Conservation (phyloP, 2,329 filamentous ascomycete species). For the Neonectria ditissima region DNA sequence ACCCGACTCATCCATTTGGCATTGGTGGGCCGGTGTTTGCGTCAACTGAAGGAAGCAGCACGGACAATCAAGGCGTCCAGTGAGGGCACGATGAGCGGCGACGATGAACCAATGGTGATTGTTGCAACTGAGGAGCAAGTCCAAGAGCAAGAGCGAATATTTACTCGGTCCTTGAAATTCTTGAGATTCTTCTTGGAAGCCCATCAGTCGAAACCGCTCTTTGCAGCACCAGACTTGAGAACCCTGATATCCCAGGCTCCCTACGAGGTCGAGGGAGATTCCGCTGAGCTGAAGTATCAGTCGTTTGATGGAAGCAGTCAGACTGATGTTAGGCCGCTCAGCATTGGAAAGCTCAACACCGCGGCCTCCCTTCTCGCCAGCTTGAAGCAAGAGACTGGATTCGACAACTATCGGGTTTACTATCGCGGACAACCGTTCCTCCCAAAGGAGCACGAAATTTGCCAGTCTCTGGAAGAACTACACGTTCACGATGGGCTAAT, state of each 20-base stretch:
- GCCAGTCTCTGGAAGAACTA: slow-evolving; percentile 75
- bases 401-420: slow-evolving; percentile 80
- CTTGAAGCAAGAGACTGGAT: slow-evolving; percentile 77
- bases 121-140: slow-evolving; percentile 61
- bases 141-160: slow-evolving; percentile 66
- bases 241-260: slow-evolving; percentile 64
- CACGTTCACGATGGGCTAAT: slow-evolving; percentile 73
- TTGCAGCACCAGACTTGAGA: slow-evolving; percentile 68
- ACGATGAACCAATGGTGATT: slow-evolving; percentile 66
- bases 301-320: slow-evolving; percentile 73
- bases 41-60: slow-evolving; percentile 75
- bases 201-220: slow-evolving; percentile 71
- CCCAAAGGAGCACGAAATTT: slow-evolving; percentile 68
- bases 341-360: slow-evolving; percentile 78
- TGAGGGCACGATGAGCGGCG: slow-evolving; percentile 56
- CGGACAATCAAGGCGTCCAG: slow-evolving; percentile 60
- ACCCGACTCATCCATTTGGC: slow-evolving; percentile 72
- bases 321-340: slow-evolving; percentile 70
- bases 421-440: slow-evolving; percentile 75
- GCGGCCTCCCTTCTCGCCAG: slow-evolving; percentile 75
- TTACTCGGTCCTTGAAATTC: slow-evolving; percentile 76
- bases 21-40: slow-evolving; percentile 79
- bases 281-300: slow-evolving; percentile 78
- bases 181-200: slow-evolving; percentile 75
- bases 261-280: slow-evolving; percentile 69